Conservation (phyloP, 306 rosid genomes). For the Trifolium dubium region DNA sequence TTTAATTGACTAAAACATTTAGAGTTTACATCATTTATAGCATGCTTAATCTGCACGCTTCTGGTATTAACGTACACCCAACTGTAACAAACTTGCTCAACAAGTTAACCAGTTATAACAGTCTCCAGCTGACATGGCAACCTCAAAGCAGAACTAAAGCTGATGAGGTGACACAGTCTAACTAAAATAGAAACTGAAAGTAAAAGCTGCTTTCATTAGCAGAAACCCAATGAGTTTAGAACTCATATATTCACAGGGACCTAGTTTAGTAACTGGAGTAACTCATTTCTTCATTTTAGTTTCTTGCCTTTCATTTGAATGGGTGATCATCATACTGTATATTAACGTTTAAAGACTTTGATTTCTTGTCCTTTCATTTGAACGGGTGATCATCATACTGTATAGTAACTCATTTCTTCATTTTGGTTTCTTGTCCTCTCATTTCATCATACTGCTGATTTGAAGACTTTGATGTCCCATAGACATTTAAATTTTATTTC, state of each 20-base stretch:
- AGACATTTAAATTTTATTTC: constrained; percentile 16
- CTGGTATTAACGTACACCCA: background rate
- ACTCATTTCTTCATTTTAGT: background rate
- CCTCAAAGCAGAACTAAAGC: background rate
- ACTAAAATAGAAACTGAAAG: background rate
- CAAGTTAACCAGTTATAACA: background rate
- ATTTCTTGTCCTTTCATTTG: constrained; percentile 3
- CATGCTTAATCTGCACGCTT: background rate
- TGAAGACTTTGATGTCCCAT: constrained; percentile 18
- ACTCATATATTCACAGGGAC: background rate
- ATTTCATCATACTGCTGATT: constrained; percentile 14
- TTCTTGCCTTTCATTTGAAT: constrained; percentile 1
- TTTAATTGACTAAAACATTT: background rate
- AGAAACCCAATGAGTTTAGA: background rate
- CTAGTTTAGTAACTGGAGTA: constrained; percentile 20
- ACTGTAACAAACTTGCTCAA: background rate
- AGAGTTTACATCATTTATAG: background rate
- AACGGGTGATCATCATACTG: constrained; percentile 13
- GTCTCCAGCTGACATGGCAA: background rate
- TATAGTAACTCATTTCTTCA: background rate
- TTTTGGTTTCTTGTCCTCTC: constrained; percentile 15
- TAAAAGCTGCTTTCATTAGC: background rate
- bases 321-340: constrained; percentile 9
- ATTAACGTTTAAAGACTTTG: too few relatives aligned
- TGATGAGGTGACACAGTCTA: background rate